Evolutionary conservation across 345 rosid genomes (phyloP), one percentile per base, ranked within the genome.

Genomic region (Murraya paniculata): DNA sequence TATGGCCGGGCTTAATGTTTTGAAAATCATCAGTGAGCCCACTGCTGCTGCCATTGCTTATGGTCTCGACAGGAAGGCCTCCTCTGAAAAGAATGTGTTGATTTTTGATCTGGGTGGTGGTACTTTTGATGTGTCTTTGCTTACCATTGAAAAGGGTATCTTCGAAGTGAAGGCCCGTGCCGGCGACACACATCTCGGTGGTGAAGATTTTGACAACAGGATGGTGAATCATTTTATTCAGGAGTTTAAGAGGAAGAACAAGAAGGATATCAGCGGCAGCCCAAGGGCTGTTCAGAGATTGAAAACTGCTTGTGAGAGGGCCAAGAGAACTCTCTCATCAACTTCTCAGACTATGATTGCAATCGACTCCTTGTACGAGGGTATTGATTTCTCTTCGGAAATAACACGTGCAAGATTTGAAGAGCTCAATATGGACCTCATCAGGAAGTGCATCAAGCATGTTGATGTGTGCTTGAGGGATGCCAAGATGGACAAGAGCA

Each of bases 51-150:
- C 90, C 11, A 85, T 87, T 77, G 86, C 90, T 16, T 87, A 87
- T 78, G 88, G 90, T 24, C 86, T 87, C 21, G 87, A 83, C 72
- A 87, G 83, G 90, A 83, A 83, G 77, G 85, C 88, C 0, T 21
- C 78, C 50, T 81, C 85, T 19, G 87, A 87, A 80, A 84, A 82
- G 81, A 87, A 82, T 2, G 86, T 87, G 9, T 71, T 87, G 79
- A 87, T 84, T 22, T 87, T 87, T 56, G 86, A 88, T 75, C 74
- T 88, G 27, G 90, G 90, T n/a, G 89, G 90, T n/a, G 89, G 90
- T 7, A 88, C 91, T 25, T 88, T 88, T 68, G 91, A 86, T 61
- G 91, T 88, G 2, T 88, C 91, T 22, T 80, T 88, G 75, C 81
- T 86, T 6, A 81, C 89, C 11, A 84, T 88, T 31, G 88, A 84